A percentile compares a stretch with the other conserved stretches of the same genome.
Evolutionary conservation across 495 filamentous ascomycete species (phyloP).

Genomic region (Penicillium subrubescens): DNA sequence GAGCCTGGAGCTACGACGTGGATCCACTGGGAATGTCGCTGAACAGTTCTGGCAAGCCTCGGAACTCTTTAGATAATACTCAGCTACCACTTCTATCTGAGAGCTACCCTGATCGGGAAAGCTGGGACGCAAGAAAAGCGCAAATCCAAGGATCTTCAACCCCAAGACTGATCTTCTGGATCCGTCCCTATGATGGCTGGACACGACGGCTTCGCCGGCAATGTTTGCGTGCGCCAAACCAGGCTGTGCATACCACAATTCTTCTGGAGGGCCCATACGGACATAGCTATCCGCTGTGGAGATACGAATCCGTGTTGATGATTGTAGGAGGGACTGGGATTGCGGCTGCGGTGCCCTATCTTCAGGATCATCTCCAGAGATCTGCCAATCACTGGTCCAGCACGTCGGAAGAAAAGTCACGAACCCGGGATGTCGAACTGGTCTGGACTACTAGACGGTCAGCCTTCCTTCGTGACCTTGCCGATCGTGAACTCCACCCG

Average conservation of each 20-base stretch:
- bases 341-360: constrained; percentile 55
- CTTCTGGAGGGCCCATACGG: constrained; percentile 66
- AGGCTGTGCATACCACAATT: constrained; percentile 26
- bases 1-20: constrained; percentile 40
- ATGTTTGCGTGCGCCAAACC: constrained; percentile 29
- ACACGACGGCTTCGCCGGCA: constrained; percentile 46
- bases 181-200: constrained; percentile 53
- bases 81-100: constrained; percentile 39
- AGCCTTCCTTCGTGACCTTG: constrained; percentile 37
- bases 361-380: constrained; percentile 42
- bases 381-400: constrained; percentile 10
- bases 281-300: constrained; percentile 45
- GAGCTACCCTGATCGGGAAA: constrained; percentile 1
- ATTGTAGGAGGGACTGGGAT: constrained; percentile 64
- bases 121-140: background rate
- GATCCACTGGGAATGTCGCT: background rate
- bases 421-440: constrained; percentile 33
- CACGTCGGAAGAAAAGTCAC: constrained; percentile 17
- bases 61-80: constrained; percentile 23
- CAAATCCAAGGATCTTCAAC: background rate
- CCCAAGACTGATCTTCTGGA: constrained; percentile 43
- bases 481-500: constrained; percentile 28
- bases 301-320: constrained; percentile 55
- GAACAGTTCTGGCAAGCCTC: background rate
- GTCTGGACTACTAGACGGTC: constrained; percentile 47